phyloP scores from a whole-genome alignment of 2,329 filamentous ascomycete genomes.

The Venturia aucupariae region DNA sequence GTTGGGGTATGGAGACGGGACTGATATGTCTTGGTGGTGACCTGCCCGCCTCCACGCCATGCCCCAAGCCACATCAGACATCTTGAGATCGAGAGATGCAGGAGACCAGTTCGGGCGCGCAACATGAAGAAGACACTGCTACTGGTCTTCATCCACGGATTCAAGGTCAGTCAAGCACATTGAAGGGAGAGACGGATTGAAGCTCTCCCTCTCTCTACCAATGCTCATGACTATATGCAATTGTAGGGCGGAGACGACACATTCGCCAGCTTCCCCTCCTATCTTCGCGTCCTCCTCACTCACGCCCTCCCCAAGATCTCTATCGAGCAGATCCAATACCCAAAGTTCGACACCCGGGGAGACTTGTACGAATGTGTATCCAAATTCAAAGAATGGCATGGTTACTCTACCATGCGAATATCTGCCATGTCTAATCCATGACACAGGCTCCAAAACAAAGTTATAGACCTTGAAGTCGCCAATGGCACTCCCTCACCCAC shows the following conservation, averaged over 20 bases:
- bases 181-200: too few species aligned
- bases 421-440: neutral
- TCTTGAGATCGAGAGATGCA: constrained; percentile 2
- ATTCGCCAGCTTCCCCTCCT: constrained; percentile 66
- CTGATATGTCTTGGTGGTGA: neutral
- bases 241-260: constrained; percentile 64
- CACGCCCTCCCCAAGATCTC: constrained; percentile 59
- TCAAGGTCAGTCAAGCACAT: constrained; percentile 49
- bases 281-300: constrained; percentile 56
- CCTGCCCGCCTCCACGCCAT: neutral
- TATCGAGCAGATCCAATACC: constrained; percentile 63
- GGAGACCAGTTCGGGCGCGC: neutral
- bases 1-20: too few species aligned
- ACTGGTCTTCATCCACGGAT: constrained; percentile 79
- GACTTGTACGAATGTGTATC: constrained; percentile 62
- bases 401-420: neutral
- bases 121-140: constrained; percentile 68
- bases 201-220: neutral
- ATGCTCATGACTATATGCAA: neutral
- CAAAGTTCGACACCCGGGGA: constrained; percentile 72
- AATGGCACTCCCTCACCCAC: constrained; percentile 74
- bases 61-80: neutral
- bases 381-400: constrained; percentile 65
- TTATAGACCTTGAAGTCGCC: constrained; percentile 88
- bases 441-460: constrained; percentile 71